phyloP scores from a whole-genome alignment of 257 asterid genomes.

The Fraxinus americana region DNA sequence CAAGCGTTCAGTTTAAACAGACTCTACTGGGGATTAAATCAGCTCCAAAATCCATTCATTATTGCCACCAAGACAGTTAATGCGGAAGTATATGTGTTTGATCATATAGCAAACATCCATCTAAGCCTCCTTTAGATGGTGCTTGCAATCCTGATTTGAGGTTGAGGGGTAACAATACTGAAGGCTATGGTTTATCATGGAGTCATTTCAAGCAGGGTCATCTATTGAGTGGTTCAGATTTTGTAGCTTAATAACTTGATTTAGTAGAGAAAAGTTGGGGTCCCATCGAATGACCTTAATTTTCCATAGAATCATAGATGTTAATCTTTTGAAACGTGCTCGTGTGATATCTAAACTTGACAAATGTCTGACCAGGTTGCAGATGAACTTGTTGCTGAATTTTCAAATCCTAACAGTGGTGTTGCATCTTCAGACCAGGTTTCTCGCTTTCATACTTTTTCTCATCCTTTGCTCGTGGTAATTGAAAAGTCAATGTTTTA shows the following conservation, averaged over 20 bases:
- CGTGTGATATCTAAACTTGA: slow-evolving; percentile 14
- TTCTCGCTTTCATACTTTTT: slow-evolving; percentile 14
- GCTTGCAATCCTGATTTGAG: too few species aligned
- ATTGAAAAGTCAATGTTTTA: slow-evolving; percentile 7
- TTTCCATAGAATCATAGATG: neutral
- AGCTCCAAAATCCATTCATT: slow-evolving; percentile 64
- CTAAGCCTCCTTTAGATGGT: too few species aligned
- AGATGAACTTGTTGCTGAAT: slow-evolving; percentile 90
- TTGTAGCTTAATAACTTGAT: neutral
- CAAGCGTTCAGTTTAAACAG: slow-evolving; percentile 42
- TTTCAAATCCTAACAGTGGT: slow-evolving; percentile 54
- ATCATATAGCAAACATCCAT: too few species aligned
- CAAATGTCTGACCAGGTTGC: slow-evolving; percentile 61
- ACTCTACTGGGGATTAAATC: slow-evolving; percentile 49
- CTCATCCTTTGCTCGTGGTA: slow-evolving; percentile 18
- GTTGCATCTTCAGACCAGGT: slow-evolving; percentile 78
- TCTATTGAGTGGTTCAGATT: too few species aligned
- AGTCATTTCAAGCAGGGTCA: too few species aligned
- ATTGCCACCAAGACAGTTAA: too few species aligned
- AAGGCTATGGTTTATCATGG: too few species aligned
- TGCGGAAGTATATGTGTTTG: too few species aligned
- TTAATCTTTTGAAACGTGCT: neutral
- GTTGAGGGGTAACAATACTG: too few species aligned
- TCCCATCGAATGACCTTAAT: neutral
- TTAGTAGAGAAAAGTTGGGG: neutral